Evolutionary conservation across 192 early-diverging fungal species (phyloP), one percentile per base, ranked within the genome.

Genomic region (Entomortierella chlamydospora): DNA sequence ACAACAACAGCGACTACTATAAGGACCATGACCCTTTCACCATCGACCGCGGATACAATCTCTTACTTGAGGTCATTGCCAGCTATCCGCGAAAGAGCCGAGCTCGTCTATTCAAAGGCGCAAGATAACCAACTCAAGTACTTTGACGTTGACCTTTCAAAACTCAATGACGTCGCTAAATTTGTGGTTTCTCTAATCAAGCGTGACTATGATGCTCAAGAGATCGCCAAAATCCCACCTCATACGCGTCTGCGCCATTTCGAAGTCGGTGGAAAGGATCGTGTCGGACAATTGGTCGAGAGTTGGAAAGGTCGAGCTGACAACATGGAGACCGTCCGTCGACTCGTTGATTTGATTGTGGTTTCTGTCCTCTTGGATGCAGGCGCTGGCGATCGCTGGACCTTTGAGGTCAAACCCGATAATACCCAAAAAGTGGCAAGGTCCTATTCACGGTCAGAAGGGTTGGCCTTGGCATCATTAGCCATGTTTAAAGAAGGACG

Each of bases 351-450:
- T 78, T 81, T 98, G 57, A 91, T 95, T 61, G 88, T 97, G 23
- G 93, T 96, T 0, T 95, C 94, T 2, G 97, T 98, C 6, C 86
- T 98, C 11, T 83, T 98, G 3, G 97, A 98, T 70, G 97, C 97
- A 4, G 97, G 97, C 0, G 97, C 97, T 0, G 97, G 97, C 4
- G 87, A 87, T 66, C 42, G 76, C 15, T 98, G 96, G 96, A 85
- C 71, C 33, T 98, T 91, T 78, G 72, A 79, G n/a, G 89, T 70
- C 30, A 79, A 92, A 45, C 42, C 52, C 8, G 73, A 76, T 18
- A 70, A 66, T 30, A 49, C 63, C 29, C 76, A 79, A 54, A 79
- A 70, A 62, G 47, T 86, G 2, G 83, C 90, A 1, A 29, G 55
- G 1, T 73, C 82, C 4, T 87, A 90, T 63, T 74, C 83, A 28